phyloP scores from a whole-genome alignment of 306 rosid genomes.

The Chamaecrista fasciculata region DNA sequence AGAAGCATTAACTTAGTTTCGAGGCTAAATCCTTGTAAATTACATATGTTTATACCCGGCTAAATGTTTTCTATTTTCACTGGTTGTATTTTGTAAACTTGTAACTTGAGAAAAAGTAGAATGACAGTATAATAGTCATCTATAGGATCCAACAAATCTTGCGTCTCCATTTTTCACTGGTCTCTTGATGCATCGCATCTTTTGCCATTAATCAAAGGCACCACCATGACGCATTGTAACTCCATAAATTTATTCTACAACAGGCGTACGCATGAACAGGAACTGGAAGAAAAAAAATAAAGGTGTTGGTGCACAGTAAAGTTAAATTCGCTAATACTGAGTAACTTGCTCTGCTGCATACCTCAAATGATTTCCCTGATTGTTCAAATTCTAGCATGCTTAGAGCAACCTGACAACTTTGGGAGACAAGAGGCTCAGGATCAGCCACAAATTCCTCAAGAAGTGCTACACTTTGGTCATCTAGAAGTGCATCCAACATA shows the following conservation, averaged over 20 bases:
- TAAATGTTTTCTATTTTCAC: slow-evolving; percentile 15
- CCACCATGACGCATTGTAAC: neutral
- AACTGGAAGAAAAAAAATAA: slow-evolving; percentile 65
- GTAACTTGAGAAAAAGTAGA: neutral
- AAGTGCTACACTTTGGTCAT: slow-evolving; percentile 75
- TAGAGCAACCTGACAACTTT: slow-evolving; percentile 96
- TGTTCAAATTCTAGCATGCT: slow-evolving; percentile 89
- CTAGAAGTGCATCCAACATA: slow-evolving; percentile 39
- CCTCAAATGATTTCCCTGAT: slow-evolving; percentile 94
- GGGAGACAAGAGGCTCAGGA: slow-evolving; percentile 93
- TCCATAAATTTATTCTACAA: slow-evolving; percentile 35
- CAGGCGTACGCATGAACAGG: slow-evolving; percentile 76
- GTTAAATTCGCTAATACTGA: slow-evolving; percentile 20
- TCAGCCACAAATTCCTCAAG: slow-evolving; percentile 75
- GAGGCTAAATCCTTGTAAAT: slow-evolving; percentile 17
- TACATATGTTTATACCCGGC: neutral
- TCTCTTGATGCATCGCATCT: slow-evolving; percentile 17
- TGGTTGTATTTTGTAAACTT: neutral
- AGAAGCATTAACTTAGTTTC: neutral
- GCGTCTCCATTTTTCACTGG: neutral
- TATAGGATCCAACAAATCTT: neutral
- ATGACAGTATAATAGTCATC: neutral
- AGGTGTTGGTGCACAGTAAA: slow-evolving; percentile 17
- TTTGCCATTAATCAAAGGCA: slow-evolving; percentile 1
- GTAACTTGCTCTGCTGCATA: slow-evolving; percentile 26